Conservation (phyloP, 2,329 filamentous ascomycete genomes). For the Ceratocystis cacaofunesta region DNA sequence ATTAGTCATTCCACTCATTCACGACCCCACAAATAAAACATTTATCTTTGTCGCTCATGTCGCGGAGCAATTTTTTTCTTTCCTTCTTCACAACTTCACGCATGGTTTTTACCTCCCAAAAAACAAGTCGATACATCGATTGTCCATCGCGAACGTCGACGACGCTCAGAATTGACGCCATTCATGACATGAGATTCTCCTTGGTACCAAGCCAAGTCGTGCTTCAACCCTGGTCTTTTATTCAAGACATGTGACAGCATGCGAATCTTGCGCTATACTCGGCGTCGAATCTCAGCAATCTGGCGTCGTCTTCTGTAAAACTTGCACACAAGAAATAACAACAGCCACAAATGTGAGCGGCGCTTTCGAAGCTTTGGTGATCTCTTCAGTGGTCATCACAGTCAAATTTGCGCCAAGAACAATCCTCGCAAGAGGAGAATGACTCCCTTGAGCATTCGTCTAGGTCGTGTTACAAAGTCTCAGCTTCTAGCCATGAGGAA, state of each 20-base stretch:
- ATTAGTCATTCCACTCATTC: slow-evolving; percentile 10
- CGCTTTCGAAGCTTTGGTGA: slow-evolving; percentile 89
- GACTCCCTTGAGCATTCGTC: slow-evolving; percentile 78
- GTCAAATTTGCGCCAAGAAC: slow-evolving; percentile 80
- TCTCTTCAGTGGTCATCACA: slow-evolving; percentile 57
- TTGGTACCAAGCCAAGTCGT: neutral
- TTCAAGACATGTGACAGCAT: neutral
- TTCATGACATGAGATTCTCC: no score
- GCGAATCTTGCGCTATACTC: neutral
- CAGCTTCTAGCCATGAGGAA: slow-evolving; percentile 59
- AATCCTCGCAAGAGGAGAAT: slow-evolving; percentile 33
- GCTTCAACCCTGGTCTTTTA: slow-evolving; percentile 5
- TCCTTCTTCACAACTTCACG: neutral
- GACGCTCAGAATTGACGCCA: no score
- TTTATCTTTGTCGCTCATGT: slow-evolving; percentile 7
- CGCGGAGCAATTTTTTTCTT: neutral
- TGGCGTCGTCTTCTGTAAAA: no score
- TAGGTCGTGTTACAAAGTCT: slow-evolving; percentile 86
- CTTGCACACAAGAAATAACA: neutral
- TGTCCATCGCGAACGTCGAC: neutral
- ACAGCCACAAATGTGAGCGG: slow-evolving; percentile 27
- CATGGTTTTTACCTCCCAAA: neutral
- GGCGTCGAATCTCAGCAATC: no score
- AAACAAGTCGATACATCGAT: neutral
- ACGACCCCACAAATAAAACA: slow-evolving; percentile 11